Percentiles rank a stretch among this genome's conserved stretches.
phyloP scores from a whole-genome alignment of 768 basidiomycete genomes.

The Saitozyma sp. region DNA sequence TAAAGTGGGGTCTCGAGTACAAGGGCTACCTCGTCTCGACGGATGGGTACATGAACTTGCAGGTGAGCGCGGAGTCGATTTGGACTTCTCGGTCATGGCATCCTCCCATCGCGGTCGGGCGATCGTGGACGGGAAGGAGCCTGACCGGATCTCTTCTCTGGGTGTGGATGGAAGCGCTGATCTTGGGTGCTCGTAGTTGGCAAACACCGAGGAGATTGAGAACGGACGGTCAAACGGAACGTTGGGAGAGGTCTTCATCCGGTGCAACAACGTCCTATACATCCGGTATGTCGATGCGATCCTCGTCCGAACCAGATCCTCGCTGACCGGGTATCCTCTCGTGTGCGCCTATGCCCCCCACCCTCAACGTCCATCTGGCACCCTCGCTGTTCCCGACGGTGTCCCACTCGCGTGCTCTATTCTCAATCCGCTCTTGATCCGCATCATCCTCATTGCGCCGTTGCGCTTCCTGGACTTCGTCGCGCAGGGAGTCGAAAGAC shows the following conservation, averaged over 20 bases:
- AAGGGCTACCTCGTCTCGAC: constrained; percentile 98
- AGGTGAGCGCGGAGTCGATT: constrained; percentile 59
- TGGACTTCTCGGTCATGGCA: no score
- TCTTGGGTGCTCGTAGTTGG: constrained; percentile 62
- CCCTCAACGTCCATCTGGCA: neutral
- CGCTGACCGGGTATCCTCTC: no score
- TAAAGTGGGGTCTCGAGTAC: constrained; percentile 99
- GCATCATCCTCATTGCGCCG: neutral
- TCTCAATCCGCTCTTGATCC: neutral
- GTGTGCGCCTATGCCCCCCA: no score
- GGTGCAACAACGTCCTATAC: constrained; percentile 92
- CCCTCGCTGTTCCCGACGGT: neutral
- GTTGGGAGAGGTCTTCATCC: constrained; percentile 97
- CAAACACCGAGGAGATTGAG: constrained; percentile 98
- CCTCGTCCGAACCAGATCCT: neutral
- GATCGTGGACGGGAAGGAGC: neutral
- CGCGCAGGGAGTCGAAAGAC: constrained; percentile 31
- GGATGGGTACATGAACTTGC: constrained; percentile 99
- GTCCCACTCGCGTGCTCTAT: neutral
- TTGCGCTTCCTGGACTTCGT: neutral
- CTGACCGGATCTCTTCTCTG: neutral
- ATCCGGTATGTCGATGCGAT: constrained; percentile 55
- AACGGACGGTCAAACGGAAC: constrained; percentile 93
- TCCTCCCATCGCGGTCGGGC: no score
- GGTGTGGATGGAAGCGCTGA: neutral